A percentile compares a stretch with the other conserved stretches of the same genome.
phyloP scores from a whole-genome alignment of 306 rosid genomes.

The Macrotyloma uniflorum region DNA sequence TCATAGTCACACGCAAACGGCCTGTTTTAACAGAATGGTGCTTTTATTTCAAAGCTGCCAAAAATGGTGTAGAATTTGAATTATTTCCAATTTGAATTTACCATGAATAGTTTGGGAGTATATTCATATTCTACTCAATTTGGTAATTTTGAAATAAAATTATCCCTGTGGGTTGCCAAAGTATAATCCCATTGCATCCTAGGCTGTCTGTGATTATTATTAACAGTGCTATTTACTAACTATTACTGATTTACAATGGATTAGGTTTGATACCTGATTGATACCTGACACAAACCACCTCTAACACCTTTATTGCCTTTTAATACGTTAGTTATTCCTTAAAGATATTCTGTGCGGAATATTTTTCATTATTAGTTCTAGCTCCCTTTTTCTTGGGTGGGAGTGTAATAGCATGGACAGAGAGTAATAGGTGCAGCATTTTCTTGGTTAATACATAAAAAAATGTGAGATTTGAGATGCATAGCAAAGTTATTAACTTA shows the following conservation, averaged over 20 bases:
- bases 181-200: not conserved
- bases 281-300: not conserved
- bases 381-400: too few relatives aligned
- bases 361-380: too few relatives aligned
- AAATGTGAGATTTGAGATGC: too few relatives aligned
- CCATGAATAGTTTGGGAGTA: not conserved
- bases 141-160: not conserved
- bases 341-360: too few relatives aligned
- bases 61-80: not conserved
- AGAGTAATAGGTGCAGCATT: too few relatives aligned
- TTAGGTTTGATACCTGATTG: not conserved
- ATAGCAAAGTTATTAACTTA: too few relatives aligned
- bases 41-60: not conserved
- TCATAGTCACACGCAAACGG: not conserved
- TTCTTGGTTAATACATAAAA: too few relatives aligned
- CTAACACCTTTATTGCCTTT: too few relatives aligned
- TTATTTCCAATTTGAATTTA: not conserved
- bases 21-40: not conserved
- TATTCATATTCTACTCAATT: not conserved
- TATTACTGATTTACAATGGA: not conserved
- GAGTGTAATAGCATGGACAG: too few relatives aligned
- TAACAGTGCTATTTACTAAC: not conserved
- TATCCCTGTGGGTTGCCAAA: not conserved
- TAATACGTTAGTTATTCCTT: too few relatives aligned
- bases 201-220: not conserved